A percentile compares a stretch with the other conserved stretches of the same genome.
Conservation (phyloP, 352 stramenopile species). For the Paralagenidium karlingii region DNA sequence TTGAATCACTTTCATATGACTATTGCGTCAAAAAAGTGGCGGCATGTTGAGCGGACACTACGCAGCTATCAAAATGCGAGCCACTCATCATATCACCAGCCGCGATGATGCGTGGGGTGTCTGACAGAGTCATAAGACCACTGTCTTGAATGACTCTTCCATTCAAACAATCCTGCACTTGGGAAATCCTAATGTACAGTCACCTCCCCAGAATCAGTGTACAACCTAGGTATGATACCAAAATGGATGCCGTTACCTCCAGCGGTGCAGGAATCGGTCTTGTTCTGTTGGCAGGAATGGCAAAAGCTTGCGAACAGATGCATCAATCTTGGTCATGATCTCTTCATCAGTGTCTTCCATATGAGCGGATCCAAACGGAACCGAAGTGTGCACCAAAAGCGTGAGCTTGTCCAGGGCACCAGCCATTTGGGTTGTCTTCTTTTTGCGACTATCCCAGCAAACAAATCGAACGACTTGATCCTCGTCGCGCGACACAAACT, state of each 20-base stretch:
- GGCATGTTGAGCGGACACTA: constrained; percentile 40
- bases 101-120: constrained; percentile 39
- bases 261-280: constrained; percentile 43
- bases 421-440: constrained; percentile 9
- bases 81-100: constrained; percentile 53
- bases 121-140: constrained; percentile 23
- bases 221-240: neutral
- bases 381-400: constrained; percentile 54
- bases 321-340: constrained; percentile 32
- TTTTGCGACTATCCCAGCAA: constrained; percentile 70
- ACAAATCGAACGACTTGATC: constrained; percentile 60
- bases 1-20: no score
- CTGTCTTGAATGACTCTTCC: constrained; percentile 6
- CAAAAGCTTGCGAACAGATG: constrained; percentile 33
- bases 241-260: constrained; percentile 22
- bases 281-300: constrained; percentile 32
- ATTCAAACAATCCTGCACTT: constrained; percentile 33
- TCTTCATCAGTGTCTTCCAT: constrained; percentile 54
- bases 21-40: constrained; percentile 10
- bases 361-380: constrained; percentile 34
- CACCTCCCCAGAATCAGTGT: neutral
- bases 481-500: constrained; percentile 36
- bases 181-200: constrained; percentile 31
- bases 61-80: constrained; percentile 59
- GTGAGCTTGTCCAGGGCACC: constrained; percentile 6